Evolutionary conservation across 2,329 filamentous ascomycete species (phyloP).

Genomic region (Neurospora sp.): DNA sequence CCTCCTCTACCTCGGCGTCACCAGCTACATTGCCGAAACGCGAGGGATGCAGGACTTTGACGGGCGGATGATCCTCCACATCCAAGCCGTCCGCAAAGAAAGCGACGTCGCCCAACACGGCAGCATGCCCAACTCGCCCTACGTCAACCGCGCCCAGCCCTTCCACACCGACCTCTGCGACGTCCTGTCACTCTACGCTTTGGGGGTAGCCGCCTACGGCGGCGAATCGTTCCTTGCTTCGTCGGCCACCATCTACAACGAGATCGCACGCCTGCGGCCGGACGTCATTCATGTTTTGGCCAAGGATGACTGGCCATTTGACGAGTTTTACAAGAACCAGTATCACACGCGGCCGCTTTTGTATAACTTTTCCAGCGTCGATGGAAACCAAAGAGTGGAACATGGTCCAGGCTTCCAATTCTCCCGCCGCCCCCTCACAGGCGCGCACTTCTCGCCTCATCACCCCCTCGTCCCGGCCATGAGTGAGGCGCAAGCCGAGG

Average conservation of each 20-base stretch:
- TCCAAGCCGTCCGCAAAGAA: constrained; percentile 11
- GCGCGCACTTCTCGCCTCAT: constrained; percentile 14
- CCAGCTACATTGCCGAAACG: constrained; percentile 32
- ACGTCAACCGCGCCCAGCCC: constrained; percentile 14
- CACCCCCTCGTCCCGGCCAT: constrained; percentile 15
- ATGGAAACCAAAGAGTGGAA: not conserved
- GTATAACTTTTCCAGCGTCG: constrained; percentile 7
- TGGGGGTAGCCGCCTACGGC: constrained; percentile 11
- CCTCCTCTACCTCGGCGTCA: constrained; percentile 35
- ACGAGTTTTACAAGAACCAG: constrained; percentile 14
- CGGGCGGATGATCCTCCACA: constrained; percentile 19
- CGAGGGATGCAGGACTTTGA: constrained; percentile 25
- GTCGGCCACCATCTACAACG: constrained; percentile 17
- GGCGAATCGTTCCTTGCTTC: constrained; percentile 15
- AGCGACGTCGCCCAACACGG: constrained; percentile 12
- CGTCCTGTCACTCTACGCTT: constrained; percentile 21
- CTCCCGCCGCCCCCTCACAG: constrained; percentile 16
- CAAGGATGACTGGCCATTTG: constrained; percentile 16
- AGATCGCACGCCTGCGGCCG: constrained; percentile 12
- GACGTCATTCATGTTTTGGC: constrained; percentile 15
- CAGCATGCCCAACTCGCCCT: constrained; percentile 16
- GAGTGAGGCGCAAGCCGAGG: constrained; percentile 16
- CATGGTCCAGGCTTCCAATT: constrained; percentile 16
- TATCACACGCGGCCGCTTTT: constrained; percentile 15
- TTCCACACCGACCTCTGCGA: constrained; percentile 36